Evolutionary conservation across 352 stramenopile species (phyloP), one percentile per base, ranked within the genome.

Genomic region (Globisporangium megalacanthum): DNA sequence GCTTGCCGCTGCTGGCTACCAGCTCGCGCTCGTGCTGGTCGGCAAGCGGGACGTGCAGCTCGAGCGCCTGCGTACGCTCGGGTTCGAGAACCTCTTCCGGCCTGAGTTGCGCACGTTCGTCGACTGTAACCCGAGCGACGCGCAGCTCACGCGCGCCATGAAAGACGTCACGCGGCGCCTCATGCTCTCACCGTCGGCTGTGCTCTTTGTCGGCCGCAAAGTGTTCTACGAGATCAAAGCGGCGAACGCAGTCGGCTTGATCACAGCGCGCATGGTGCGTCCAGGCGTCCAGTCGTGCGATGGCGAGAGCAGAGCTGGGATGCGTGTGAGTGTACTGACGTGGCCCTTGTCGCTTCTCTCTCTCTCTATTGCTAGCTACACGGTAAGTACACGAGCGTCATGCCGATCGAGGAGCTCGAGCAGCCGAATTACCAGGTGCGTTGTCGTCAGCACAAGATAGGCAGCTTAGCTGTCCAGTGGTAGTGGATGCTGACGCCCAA

Each of bases 201-300:
- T 94, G 33, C 72, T 89, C 25, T 92, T 94, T 35, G 80, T 94
- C 36, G 84, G 84, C 2, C 77, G 83, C 49, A 92, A 92, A 56
- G 79, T 86, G 11, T 94, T 94, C 56, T 92, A 89, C 52, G 84
- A 94, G 62, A 89, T 94, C 65, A 94, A 92, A 45, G 84, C 80
- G 3, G 84, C 82, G 2, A 94, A 94, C 55, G 77, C 80, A 57
- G 70, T 88, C 5, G 84, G 82, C 1, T 75, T 94, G 58, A 69
- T 91, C 20, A 94, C 84, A 9, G 75, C 87, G 37, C 79, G 80
- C 13, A 83, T 91, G 83, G 83, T 93, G 44, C 71, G 42, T 25
- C n/a, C 9, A 20, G 20, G 13, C 7, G 2, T 17, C 7, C 22
- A 15, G 37, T 35, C n/a, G 3, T n/a, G 8, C 4, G 17, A 54